Conservation (phyloP, 495 filamentous ascomycete species). For the Hypoxylon subgilvum region DNA sequence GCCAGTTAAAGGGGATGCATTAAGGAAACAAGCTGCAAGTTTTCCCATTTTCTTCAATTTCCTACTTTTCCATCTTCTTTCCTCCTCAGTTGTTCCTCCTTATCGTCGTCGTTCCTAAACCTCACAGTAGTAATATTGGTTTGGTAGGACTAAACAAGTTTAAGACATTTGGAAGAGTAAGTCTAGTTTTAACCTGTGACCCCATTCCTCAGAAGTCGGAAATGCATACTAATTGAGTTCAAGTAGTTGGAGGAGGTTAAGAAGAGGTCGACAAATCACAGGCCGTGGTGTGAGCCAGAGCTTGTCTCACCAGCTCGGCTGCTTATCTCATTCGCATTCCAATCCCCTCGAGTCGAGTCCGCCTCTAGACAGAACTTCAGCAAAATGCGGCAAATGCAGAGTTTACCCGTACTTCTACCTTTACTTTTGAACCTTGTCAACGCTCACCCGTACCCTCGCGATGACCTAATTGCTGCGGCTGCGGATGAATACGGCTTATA, state of each 20-base stretch:
- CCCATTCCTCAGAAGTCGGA: slow-evolving; percentile 19
- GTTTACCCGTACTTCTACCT: slow-evolving; percentile 24
- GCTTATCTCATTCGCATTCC: slow-evolving; percentile 30
- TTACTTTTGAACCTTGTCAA: slow-evolving; percentile 45
- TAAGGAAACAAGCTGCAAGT: slow-evolving; percentile 34
- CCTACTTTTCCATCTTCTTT: slow-evolving; percentile 7
- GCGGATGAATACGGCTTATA: slow-evolving; percentile 61
- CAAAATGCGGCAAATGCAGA: slow-evolving; percentile 37
- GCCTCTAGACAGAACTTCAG: slow-evolving; percentile 19
- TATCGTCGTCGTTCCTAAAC: slow-evolving; percentile 14
- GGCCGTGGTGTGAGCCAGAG: slow-evolving; percentile 18
- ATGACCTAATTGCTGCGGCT: slow-evolving; percentile 39
- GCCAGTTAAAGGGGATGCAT: slow-evolving; percentile 39
- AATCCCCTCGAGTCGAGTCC: slow-evolving; percentile 16
- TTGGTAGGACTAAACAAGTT: slow-evolving; percentile 16
- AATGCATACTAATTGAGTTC: slow-evolving; percentile 15
- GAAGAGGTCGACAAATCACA: slow-evolving; percentile 2
- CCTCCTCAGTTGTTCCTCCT: slow-evolving; percentile 10
- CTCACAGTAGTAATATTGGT: slow-evolving; percentile 3
- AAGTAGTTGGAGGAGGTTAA: slow-evolving; percentile 24
- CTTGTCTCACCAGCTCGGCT: slow-evolving; percentile 22
- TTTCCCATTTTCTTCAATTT: slow-evolving; percentile 14
- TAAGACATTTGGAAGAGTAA: slow-evolving; percentile 29
- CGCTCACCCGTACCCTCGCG: slow-evolving; percentile 50
- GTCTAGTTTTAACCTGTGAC: not conserved